phyloP scores from a whole-genome alignment of 179 eudicot genomes.

The Nepenthes alata region DNA sequence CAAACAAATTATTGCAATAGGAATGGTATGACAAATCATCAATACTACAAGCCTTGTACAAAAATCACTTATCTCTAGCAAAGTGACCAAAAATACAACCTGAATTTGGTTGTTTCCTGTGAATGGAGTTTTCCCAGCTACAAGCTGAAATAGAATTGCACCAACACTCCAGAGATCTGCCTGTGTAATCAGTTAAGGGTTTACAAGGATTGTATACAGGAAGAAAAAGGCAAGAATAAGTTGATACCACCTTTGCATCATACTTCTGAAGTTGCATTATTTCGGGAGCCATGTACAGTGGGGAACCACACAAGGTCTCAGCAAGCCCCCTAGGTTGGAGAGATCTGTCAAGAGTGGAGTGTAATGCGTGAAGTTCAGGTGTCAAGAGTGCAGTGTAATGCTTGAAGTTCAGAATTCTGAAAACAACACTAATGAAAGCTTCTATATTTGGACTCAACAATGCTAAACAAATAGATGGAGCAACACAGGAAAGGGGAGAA shows the following conservation, averaged over 20 bases:
- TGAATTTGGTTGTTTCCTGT: conserved; percentile 79
- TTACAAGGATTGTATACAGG: conserved; percentile 8
- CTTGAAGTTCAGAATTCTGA: too few relatives aligned
- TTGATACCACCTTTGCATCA: conserved; percentile 72
- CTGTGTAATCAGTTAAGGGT: conserved; percentile 36
- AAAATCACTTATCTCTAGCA: background rate
- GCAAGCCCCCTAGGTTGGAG: conserved; percentile 92
- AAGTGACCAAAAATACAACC: conserved; percentile 27
- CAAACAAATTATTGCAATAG: conserved; percentile 4
- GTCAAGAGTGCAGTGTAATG: too few relatives aligned
- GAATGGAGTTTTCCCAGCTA: conserved; percentile 86
- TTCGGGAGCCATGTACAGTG: conserved; percentile 98
- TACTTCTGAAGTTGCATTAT: conserved; percentile 93
- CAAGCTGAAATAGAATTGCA: conserved; percentile 77
- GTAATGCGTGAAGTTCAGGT: too few relatives aligned
- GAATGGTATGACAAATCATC: background rate
- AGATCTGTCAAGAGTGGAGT: conserved; percentile 39
- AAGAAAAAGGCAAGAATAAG: conserved; percentile 2
- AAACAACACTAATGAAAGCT: too few relatives aligned
- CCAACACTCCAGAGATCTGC: conserved; percentile 99
- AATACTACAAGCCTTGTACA: background rate
- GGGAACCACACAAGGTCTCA: conserved; percentile 97
- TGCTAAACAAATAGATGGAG: too few relatives aligned
- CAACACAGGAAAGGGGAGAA: too few relatives aligned
- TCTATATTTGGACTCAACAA: too few relatives aligned